Evolutionary conservation across 805 yeast species (phyloP).

Genomic region (Nakazawaea pomicola): DNA sequence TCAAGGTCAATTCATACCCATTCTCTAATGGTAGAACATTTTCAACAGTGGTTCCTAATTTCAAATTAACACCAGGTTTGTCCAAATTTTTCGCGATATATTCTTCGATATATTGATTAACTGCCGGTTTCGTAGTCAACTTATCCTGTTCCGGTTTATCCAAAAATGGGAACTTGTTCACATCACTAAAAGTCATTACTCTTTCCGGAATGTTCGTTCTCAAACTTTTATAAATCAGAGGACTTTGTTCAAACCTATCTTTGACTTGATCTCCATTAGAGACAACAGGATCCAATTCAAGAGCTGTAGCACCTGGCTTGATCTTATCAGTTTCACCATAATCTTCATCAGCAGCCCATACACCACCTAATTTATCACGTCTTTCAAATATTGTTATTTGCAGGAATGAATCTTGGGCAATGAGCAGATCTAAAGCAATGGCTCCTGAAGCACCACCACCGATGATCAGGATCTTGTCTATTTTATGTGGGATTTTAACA

Average conservation of each 20-base stretch:
- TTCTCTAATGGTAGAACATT: constrained; percentile 22
- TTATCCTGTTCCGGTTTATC: constrained; percentile 18
- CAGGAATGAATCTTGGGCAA: constrained; percentile 29
- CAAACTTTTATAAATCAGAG: constrained; percentile 23
- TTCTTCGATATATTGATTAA: constrained; percentile 26
- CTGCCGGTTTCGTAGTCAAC: constrained; percentile 23
- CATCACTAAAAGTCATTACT: constrained; percentile 41
- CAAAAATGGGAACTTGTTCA: constrained; percentile 28
- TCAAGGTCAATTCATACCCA: constrained; percentile 26
- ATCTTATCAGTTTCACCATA: constrained; percentile 19
- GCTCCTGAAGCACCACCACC: constrained; percentile 53
- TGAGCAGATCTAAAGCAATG: constrained; percentile 32
- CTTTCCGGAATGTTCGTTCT: constrained; percentile 39
- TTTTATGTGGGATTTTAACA: not conserved
- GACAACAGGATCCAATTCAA: too few relatives aligned
- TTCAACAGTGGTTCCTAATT: constrained; percentile 32
- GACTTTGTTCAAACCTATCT: constrained; percentile 25
- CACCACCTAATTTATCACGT: constrained; percentile 35
- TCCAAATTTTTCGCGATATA: constrained; percentile 24
- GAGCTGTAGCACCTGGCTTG: too few relatives aligned
- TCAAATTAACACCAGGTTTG: constrained; percentile 21
- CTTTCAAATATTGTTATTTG: constrained; percentile 36
- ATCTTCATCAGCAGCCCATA: constrained; percentile 33
- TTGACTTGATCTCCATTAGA: constrained; percentile 20
- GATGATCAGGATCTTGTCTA: constrained; percentile 34